Percentiles rank a stretch among this genome's conserved stretches.
phyloP scores from a whole-genome alignment of 345 rosid species.

The Pistacia integerrima region DNA sequence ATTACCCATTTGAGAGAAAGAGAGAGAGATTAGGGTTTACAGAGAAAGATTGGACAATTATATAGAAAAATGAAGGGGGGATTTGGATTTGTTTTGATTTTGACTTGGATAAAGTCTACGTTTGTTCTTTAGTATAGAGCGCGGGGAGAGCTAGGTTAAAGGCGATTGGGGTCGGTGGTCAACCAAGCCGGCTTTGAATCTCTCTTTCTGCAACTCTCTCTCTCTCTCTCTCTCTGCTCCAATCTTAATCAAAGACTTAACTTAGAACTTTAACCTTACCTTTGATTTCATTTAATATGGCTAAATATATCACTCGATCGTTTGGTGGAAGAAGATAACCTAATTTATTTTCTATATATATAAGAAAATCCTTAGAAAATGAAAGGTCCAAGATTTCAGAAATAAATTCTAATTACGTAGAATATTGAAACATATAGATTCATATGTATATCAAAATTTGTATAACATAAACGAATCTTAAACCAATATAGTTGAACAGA shows the following conservation, averaged over 20 bases:
- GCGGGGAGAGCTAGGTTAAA: neutral
- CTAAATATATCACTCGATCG: too few relatives aligned
- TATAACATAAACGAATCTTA: too few relatives aligned
- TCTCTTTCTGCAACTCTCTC: neutral
- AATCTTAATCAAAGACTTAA: neutral
- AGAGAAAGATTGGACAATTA: constrained; percentile 5
- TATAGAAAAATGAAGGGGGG: neutral
- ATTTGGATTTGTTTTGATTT: constrained; percentile 21
- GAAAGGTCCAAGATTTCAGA: too few relatives aligned
- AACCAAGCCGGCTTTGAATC: constrained; percentile 54
- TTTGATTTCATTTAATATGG: too few relatives aligned
- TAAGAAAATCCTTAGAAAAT: too few relatives aligned
- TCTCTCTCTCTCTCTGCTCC: neutral
- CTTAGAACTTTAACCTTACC: too few relatives aligned
- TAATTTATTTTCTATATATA: too few relatives aligned
- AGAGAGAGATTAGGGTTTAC: constrained; percentile 12
- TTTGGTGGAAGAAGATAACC: too few relatives aligned
- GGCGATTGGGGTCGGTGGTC: constrained; percentile 49
- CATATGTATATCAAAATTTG: too few relatives aligned
- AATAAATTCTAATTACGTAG: too few relatives aligned
- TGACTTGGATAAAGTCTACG: constrained; percentile 37
- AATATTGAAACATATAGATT: too few relatives aligned
- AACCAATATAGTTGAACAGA: too few relatives aligned
- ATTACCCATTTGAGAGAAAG: constrained; percentile 45
- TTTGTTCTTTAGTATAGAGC: neutral